Conservation (phyloP, 805 yeast genomes). For the Wickerhamomyces ciferrii region DNA sequence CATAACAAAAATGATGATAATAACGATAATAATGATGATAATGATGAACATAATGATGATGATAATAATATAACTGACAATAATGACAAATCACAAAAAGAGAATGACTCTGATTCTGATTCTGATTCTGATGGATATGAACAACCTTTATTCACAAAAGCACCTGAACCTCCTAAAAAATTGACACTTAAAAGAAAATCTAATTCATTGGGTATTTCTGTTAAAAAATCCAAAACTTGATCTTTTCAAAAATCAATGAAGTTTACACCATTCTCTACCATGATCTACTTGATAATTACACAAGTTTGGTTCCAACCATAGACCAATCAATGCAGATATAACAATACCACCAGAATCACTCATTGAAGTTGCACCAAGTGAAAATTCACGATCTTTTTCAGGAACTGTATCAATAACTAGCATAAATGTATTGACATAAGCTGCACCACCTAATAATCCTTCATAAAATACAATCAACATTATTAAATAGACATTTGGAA, state of each 20-base stretch:
- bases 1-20: not conserved
- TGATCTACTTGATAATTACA: constrained; percentile 65
- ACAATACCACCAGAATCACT: constrained; percentile 85
- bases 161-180: constrained; percentile 4
- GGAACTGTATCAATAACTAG: constrained; percentile 58
- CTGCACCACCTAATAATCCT: constrained; percentile 85
- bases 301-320: constrained; percentile 67
- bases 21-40: not conserved
- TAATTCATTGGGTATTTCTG: constrained; percentile 12
- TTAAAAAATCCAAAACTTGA: constrained; percentile 7
- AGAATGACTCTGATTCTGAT: not conserved
- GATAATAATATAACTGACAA: not conserved
- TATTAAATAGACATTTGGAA: constrained; percentile 57
- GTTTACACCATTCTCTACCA: constrained; percentile 78
- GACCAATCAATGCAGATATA: constrained; percentile 69
- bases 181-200: constrained; percentile 11
- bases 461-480: constrained; percentile 73
- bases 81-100: not conserved
- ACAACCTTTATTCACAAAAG: constrained; percentile 5
- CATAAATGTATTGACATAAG: constrained; percentile 86
- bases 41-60: not conserved
- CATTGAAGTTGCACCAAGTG: constrained; percentile 78
- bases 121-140: constrained; percentile 9
- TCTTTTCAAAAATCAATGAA: constrained; percentile 19
- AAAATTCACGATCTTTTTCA: constrained; percentile 59